phyloP scores from a whole-genome alignment of 2,329 filamentous ascomycete genomes.

The Fusarium cicatricum region DNA sequence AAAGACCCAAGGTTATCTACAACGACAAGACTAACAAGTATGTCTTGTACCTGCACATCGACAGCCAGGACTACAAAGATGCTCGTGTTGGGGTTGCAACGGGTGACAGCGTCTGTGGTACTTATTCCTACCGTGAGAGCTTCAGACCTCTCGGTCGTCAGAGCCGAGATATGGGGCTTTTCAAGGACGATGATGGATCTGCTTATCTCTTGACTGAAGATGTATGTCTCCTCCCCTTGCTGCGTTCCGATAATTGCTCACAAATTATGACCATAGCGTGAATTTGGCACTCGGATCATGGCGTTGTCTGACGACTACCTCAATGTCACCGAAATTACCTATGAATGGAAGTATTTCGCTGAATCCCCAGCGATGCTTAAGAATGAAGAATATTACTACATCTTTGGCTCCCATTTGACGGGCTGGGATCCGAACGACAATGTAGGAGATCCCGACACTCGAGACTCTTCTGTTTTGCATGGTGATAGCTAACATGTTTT shows the following conservation, averaged over 20 bases:
- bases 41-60: constrained; percentile 76
- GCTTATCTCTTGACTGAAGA: constrained; percentile 71
- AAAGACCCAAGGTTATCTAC: constrained; percentile 74
- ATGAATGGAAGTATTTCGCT: constrained; percentile 62
- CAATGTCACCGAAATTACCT: constrained; percentile 57
- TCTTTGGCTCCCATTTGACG: constrained; percentile 67
- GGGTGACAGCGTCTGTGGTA: constrained; percentile 65
- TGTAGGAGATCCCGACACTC: constrained; percentile 39
- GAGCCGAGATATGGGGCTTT: constrained; percentile 67
- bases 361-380: constrained; percentile 72
- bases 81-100: constrained; percentile 72
- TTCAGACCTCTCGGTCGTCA: constrained; percentile 46
- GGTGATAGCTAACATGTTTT: not conserved
- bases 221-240: constrained; percentile 48
- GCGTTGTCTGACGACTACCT: constrained; percentile 65
- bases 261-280: constrained; percentile 49
- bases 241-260: not conserved
- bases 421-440: constrained; percentile 72
- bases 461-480: fast-evolving
- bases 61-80: constrained; percentile 66
- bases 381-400: constrained; percentile 66
- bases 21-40: constrained; percentile 70
- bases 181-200: constrained; percentile 67
- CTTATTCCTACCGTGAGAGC: constrained; percentile 55
- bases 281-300: constrained; percentile 66